phyloP scores from a whole-genome alignment of 352 stramenopile genomes.

The Globisporangium splendens region DNA sequence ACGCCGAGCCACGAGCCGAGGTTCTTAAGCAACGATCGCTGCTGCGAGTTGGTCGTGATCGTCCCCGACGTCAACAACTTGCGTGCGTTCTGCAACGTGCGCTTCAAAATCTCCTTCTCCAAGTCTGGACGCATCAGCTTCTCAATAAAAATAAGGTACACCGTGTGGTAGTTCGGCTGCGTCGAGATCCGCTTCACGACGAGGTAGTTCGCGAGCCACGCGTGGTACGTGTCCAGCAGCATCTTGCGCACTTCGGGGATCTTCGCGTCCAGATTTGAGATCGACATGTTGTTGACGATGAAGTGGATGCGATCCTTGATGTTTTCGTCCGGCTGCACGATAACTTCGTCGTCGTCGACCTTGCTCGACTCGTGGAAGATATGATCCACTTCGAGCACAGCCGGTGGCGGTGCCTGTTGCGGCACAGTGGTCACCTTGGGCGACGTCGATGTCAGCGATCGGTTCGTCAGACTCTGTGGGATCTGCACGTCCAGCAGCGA shows the following conservation, averaged over 20 bases:
- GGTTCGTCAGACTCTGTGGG: slow-evolving; percentile 40
- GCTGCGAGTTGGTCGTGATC: slow-evolving; percentile 97
- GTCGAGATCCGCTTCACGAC: slow-evolving; percentile 98
- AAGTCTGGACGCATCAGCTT: slow-evolving; percentile 93
- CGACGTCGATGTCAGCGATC: slow-evolving; percentile 29
- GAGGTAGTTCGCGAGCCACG: slow-evolving; percentile 98
- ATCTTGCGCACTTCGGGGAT: slow-evolving; percentile 95
- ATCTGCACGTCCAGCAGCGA: slow-evolving; percentile 5
- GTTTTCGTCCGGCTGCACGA: slow-evolving; percentile 72
- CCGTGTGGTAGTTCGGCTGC: slow-evolving; percentile 97
- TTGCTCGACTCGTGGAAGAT: slow-evolving; percentile 78
- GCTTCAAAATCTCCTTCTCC: slow-evolving; percentile 93
- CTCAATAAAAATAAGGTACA: slow-evolving; percentile 98
- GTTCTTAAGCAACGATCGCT: slow-evolving; percentile 98
- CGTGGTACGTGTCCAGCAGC: slow-evolving; percentile 91
- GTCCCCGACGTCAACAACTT: slow-evolving; percentile 96
- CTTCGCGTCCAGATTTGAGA: slow-evolving; percentile 96
- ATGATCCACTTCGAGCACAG: slow-evolving; percentile 71
- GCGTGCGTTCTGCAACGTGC: slow-evolving; percentile 94
- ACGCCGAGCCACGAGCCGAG: slow-evolving; percentile 98
- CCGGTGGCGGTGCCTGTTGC: slow-evolving; percentile 35
- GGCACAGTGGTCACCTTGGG: slow-evolving; percentile 36
- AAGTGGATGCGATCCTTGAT: slow-evolving; percentile 98
- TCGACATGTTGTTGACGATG: slow-evolving; percentile 99
- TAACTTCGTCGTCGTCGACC: slow-evolving; percentile 55